These are phyloP conservation scores for Escovopsis sp. DNA, from an alignment of 2,329 filamentous ascomycete species.

Conservation along the genomic window DNA sequence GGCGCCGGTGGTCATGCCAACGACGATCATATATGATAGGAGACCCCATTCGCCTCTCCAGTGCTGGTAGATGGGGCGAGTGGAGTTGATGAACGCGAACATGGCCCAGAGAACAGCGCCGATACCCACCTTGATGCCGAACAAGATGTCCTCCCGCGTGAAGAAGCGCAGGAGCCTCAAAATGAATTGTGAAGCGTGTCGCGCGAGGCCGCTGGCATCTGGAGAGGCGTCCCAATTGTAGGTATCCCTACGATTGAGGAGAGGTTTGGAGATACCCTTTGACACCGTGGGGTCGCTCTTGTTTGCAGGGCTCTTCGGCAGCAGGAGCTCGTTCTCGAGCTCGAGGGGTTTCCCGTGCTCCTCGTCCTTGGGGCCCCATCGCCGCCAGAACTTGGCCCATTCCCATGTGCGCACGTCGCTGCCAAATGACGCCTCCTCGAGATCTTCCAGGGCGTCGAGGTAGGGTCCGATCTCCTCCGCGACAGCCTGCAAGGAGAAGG, in stretches of 20 bases:
- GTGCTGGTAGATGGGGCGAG: slow-evolving; percentile 64
- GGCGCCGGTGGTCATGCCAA: slow-evolving; percentile 92
- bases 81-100: slow-evolving; percentile 69
- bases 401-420: slow-evolving; percentile 53
- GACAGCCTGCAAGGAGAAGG: slow-evolving; percentile 79
- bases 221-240: slow-evolving; percentile 42
- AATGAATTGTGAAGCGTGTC: slow-evolving; percentile 29
- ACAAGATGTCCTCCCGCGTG: slow-evolving; percentile 46
- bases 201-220: slow-evolving; percentile 28
- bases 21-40: slow-evolving; percentile 94
- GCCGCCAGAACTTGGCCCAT: slow-evolving; percentile 46
- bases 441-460: slow-evolving; percentile 68
- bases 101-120: slow-evolving; percentile 81
- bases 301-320: slow-evolving; percentile 25
- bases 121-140: slow-evolving; percentile 84
- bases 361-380: neutral
- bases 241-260: slow-evolving; percentile 37
- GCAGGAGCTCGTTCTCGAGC: slow-evolving; percentile 27
- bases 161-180: slow-evolving; percentile 33
- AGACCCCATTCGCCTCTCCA: slow-evolving; percentile 97
- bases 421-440: slow-evolving; percentile 53
- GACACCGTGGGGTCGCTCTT: slow-evolving; percentile 36
- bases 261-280: slow-evolving; percentile 38
- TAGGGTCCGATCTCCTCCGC: slow-evolving; percentile 79
- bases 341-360: slow-evolving; percentile 18